Evolutionary conservation across 805 yeast genomes (phyloP), one percentile per base, ranked within the genome.

Genomic region (Blastobotrys attinorum): DNA sequence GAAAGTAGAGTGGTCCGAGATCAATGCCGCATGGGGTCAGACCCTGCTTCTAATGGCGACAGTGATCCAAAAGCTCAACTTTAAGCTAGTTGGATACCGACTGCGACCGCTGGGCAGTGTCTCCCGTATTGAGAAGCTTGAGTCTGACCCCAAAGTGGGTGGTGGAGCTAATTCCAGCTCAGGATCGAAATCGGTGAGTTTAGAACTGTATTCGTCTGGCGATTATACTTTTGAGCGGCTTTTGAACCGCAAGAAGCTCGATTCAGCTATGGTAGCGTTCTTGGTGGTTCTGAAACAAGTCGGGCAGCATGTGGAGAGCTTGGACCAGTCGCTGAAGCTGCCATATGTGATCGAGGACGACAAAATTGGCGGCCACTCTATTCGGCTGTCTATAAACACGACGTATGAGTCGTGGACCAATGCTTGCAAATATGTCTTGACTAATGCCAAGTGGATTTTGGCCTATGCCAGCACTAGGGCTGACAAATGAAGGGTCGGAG

Each of bases 21-120:
- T 87, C 35, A 89, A 88, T 58, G 92, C 94, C 1, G 96, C 95
- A 0, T 64, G 89, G 54, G 97, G 97, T 0, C 96, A 89, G 52
- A 65, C 89, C 2, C 74, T 85, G 2, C 63, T 87, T 10, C 62
- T 90, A 16, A 58, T 89, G 23, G 71, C 81, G 0, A 84, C 90
- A 1, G 70, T 88, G 2, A 62, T 75, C 1, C 66, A 75, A 10
- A 69, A 80, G 36, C 66, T 87, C 23, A 69, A 75, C 6, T 60
- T 86, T 21, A 69, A 70, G 25, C 58, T 85, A 6, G 64, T 66
- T 0, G 76, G 76, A 3, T 89, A 83, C 60, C 74, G 73, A 47
- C 61, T 89, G 15, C 72, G 78, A 18, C 96, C 97, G 0, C 68
- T 85, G 75, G 96, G 96, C 0, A 83, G 95, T 1, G 79, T 77